Evolutionary conservation across 2,329 filamentous ascomycete species (phyloP).

Genomic region (Neurospora crassa): DNA sequence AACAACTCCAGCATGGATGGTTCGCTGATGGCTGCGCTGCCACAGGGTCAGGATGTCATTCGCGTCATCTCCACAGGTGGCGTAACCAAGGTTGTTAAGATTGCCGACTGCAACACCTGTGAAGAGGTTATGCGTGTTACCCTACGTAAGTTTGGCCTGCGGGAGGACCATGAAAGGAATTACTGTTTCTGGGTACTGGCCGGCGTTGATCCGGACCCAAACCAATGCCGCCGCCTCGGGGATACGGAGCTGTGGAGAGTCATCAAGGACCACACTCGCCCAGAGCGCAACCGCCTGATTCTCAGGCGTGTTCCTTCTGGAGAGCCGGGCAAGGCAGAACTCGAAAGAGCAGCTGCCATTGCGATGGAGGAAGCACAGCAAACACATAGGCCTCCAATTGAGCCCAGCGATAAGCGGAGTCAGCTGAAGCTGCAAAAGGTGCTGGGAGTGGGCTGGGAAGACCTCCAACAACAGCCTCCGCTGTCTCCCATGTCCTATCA

Average conservation of each 20-base stretch:
- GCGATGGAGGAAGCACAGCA: conserved; percentile 79
- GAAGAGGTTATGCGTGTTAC: conserved; percentile 91
- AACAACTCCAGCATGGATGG: conserved; percentile 79
- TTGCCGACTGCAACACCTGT: conserved; percentile 80
- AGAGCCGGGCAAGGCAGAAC: conserved; percentile 77
- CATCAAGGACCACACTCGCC: conserved; percentile 74
- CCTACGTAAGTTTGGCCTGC: conserved; percentile 75
- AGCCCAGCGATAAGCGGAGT: conserved; percentile 62
- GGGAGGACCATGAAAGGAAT: conserved; percentile 84
- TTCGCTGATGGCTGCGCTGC: conserved; percentile 76
- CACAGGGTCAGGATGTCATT: conserved; percentile 79
- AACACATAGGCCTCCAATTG: conserved; percentile 54
- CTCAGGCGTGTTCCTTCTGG: conserved; percentile 86
- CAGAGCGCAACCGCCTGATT: conserved; percentile 84
- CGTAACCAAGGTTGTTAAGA: conserved; percentile 86
- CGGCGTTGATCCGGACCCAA: conserved; percentile 73
- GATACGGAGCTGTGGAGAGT: conserved; percentile 87
- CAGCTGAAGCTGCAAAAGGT: conserved; percentile 84
- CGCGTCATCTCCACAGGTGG: conserved; percentile 88
- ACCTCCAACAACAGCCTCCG: conserved; percentile 63
- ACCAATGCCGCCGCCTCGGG: conserved; percentile 69
- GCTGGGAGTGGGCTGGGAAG: conserved; percentile 77
- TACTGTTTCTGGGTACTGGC: conserved; percentile 95
- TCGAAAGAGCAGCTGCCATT: conserved; percentile 80
- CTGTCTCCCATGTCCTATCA: conserved; percentile 70